These are phyloP conservation scores for Mariannaea elegans DNA, from an alignment of 2,329 filamentous ascomycete genomes.

Conservation along the genomic window DNA sequence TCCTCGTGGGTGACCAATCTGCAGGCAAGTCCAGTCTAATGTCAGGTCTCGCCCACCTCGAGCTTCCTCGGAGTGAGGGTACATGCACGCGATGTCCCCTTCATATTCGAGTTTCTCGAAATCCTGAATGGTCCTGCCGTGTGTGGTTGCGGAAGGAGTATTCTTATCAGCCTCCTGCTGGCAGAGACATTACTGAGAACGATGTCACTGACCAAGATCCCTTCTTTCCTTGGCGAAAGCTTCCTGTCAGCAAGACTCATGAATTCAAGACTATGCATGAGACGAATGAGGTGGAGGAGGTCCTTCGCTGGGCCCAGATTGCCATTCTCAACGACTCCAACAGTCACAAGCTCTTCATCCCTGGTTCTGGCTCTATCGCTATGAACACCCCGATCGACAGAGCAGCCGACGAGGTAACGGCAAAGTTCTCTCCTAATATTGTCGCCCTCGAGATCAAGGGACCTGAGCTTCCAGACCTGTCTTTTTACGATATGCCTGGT, in stretches of 20 bases:
- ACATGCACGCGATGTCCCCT: constrained; percentile 85
- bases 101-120: constrained; percentile 75
- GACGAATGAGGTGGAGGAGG: constrained; percentile 70
- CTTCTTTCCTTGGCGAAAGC: constrained; percentile 73
- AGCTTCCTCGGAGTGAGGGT: constrained; percentile 73
- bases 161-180: constrained; percentile 55
- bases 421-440: constrained; percentile 84
- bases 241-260: constrained; percentile 53
- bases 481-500: constrained; percentile 87
- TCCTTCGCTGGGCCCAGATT: constrained; percentile 78
- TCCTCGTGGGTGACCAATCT: constrained; percentile 85
- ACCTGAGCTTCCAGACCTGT: constrained; percentile 75
- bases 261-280: constrained; percentile 72
- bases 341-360: constrained; percentile 62
- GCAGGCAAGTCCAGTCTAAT: constrained; percentile 80
- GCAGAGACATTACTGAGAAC: constrained; percentile 51
- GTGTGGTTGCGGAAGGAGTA: constrained; percentile 75
- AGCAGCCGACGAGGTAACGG: constrained; percentile 56
- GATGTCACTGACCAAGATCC: constrained; percentile 60
- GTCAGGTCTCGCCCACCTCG: constrained; percentile 74
- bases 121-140: constrained; percentile 71
- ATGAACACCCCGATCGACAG: constrained; percentile 46
- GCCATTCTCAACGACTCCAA: constrained; percentile 76
- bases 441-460: constrained; percentile 80
- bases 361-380: constrained; percentile 54